Evolutionary conservation across 306 rosid species (phyloP).

Genomic region (Gynostemma pentaphyllum): DNA sequence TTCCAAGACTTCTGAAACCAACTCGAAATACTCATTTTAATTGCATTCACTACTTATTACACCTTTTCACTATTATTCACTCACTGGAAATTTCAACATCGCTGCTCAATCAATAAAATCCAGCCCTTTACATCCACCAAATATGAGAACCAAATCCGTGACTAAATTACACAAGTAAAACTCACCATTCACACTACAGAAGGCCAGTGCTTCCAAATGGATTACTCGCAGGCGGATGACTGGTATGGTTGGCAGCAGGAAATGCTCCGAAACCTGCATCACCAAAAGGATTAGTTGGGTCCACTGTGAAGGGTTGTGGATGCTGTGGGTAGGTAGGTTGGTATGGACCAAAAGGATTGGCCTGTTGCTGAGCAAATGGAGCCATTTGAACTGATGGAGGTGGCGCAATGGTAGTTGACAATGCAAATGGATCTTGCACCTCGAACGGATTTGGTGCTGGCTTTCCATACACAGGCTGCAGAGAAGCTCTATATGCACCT

Average conservation of each 20-base stretch:
- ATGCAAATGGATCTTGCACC: slow-evolving; percentile 77
- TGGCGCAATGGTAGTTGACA: slow-evolving; percentile 53
- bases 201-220: slow-evolving; percentile 92
- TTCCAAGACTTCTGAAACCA: slow-evolving; percentile 1
- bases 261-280: slow-evolving; percentile 73
- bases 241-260: slow-evolving; percentile 31
- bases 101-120: slow-evolving; percentile 25
- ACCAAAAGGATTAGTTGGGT: slow-evolving; percentile 75
- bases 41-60: slow-evolving; percentile 28
- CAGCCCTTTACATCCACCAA: slow-evolving; percentile 28
- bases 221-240: slow-evolving; percentile 64
- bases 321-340: slow-evolving; percentile 42
- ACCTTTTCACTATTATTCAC: slow-evolving; percentile 21
- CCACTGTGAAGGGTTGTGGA: slow-evolving; percentile 60
- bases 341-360: slow-evolving; percentile 82
- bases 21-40: slow-evolving; percentile 6
- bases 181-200: slow-evolving; percentile 20
- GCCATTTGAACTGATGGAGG: slow-evolving; percentile 69
- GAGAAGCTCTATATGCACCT: slow-evolving; percentile 75
- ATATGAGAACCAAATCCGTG: slow-evolving; percentile 36
- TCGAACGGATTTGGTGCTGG: slow-evolving; percentile 94
- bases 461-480: slow-evolving; percentile 79
- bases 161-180: slow-evolving; percentile 10
- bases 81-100: slow-evolving; percentile 21
- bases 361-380: slow-evolving; percentile 52